Evolutionary conservation across 768 basidiomycete species (phyloP).

Genomic region (Leccinum pellstonianum): DNA sequence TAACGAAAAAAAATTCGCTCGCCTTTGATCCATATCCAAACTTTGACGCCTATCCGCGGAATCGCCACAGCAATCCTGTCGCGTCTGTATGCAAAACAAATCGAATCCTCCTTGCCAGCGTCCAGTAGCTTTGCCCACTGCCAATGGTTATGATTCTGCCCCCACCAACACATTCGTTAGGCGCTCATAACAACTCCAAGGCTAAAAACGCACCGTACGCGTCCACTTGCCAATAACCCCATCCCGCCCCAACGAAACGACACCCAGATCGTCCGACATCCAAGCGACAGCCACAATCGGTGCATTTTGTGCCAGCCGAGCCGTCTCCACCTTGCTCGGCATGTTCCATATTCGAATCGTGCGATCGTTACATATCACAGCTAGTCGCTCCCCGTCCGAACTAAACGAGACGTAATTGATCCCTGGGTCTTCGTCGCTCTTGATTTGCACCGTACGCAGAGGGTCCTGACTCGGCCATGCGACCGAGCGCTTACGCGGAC

Average conservation of each 20-base stretch:
- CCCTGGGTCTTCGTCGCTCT: conserved; percentile 47
- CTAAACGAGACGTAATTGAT: conserved; percentile 51
- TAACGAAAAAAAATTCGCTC: background rate
- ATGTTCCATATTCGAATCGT: conserved; percentile 67
- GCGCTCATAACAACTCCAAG: background rate
- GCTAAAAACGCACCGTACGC: conserved; percentile 41
- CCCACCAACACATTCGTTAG: background rate
- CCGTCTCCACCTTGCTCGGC: conserved; percentile 46
- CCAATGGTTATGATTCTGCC: conserved; percentile 51
- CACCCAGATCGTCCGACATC: conserved; percentile 57
- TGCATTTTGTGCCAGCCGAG: conserved; percentile 53
- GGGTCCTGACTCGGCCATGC: conserved; percentile 51
- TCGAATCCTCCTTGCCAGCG: conserved; percentile 44
- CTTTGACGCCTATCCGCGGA: conserved; percentile 55
- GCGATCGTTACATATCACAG: conserved; percentile 58
- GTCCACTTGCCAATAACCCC: conserved; percentile 62
- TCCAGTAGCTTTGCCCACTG: conserved; percentile 55
- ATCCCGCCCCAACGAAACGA: conserved; percentile 56
- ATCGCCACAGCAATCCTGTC: conserved; percentile 65
- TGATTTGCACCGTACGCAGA: conserved; percentile 37
- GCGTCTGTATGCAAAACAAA: conserved; percentile 53
- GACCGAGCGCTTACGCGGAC: conserved; percentile 36
- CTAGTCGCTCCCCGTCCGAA: conserved; percentile 54
- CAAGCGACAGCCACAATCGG: conserved; percentile 51
- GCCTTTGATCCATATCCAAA: conserved; percentile 67